Evolutionary conservation across 2,329 filamentous ascomycete species (phyloP).

Genomic region (Biscogniauxia mediterranea): DNA sequence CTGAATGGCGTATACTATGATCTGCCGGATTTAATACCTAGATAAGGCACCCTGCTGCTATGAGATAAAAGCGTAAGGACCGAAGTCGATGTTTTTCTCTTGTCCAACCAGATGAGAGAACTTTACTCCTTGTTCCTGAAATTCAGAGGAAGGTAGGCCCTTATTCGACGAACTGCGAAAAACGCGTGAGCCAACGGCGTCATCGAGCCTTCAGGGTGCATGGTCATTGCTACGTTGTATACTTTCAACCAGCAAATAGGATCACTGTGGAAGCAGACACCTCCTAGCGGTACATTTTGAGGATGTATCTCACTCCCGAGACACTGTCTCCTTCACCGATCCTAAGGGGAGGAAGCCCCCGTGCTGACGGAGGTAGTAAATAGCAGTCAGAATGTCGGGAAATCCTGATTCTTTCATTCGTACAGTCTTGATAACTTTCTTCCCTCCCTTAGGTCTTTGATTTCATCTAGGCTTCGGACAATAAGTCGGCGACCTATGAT

Average conservation of each 20-base stretch:
- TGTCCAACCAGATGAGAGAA: not conserved
- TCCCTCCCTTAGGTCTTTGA: not conserved
- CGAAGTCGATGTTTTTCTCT: not conserved
- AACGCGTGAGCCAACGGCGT: not conserved
- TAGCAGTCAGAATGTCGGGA: not conserved
- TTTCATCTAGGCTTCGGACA: not conserved
- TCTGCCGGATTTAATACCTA: not conserved
- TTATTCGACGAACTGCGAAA: not conserved
- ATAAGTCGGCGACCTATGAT: not conserved
- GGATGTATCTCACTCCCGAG: not conserved
- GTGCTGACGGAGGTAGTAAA: not conserved
- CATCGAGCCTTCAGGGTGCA: not conserved
- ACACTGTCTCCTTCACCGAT: not conserved
- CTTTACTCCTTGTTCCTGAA: not conserved
- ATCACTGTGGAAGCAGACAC: not conserved
- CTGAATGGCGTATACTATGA: not conserved
- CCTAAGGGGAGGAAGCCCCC: not conserved
- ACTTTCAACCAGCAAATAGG: not conserved
- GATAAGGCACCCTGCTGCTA: not conserved
- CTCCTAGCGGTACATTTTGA: not conserved
- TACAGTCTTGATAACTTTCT: not conserved
- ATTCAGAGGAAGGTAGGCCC: not conserved
- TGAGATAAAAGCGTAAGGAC: not conserved
- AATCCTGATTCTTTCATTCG: not conserved
- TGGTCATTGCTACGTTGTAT: not conserved